Evolutionary conservation across 192 early-diverging fungal species (phyloP), one percentile per base, ranked within the genome.

Genomic region (Entomortierella parvispora): DNA sequence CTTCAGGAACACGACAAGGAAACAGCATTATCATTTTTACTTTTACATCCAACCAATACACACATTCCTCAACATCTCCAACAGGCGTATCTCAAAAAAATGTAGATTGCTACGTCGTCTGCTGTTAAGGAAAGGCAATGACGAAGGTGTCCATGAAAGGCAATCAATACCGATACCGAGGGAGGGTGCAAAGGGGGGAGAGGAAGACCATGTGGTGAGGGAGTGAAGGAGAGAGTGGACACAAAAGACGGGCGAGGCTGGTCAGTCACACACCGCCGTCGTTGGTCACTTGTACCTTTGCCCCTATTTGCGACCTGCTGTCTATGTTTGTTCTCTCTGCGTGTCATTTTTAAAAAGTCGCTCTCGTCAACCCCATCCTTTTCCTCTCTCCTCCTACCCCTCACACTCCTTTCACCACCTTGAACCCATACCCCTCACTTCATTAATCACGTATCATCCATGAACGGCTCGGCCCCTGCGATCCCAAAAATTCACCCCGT

Each of bases 401-500:
- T 28, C 6, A 17, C 9, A 31, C 23, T 8, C 45, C 45, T 31
- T 32, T 33, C 37, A 37, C 18, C 26, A 11, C 25, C 12, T 18
- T 29, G 57, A 3, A 25, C 15, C 23, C 1, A 23, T 37, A 58
- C n/a, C 8, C 28, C 23, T 25, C 58, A 20, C 22, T 28, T 22
- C 20, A 72, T 31, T 23, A 1, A 20, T 2, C 15, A 20, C 52
- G 2, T n/a, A n/a, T 52, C 25, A 29, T 20, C 22, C 49, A 76
- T 76, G 71, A 56, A 62, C 5, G 26, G 71, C 25, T 77, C 74
- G 14, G 65, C 66, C 49, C 74, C 74, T 8, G 74, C 74, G 3
- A 77, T 77, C 55, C 74, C 74, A 22, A 77, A 77, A 40, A 64
- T 68, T 8, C 74, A 77, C 22, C 74, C 74, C 23, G 55, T 77